phyloP scores from a whole-genome alignment of 1,139 yeast genomes.

The Hyphopichia burtonii region DNA sequence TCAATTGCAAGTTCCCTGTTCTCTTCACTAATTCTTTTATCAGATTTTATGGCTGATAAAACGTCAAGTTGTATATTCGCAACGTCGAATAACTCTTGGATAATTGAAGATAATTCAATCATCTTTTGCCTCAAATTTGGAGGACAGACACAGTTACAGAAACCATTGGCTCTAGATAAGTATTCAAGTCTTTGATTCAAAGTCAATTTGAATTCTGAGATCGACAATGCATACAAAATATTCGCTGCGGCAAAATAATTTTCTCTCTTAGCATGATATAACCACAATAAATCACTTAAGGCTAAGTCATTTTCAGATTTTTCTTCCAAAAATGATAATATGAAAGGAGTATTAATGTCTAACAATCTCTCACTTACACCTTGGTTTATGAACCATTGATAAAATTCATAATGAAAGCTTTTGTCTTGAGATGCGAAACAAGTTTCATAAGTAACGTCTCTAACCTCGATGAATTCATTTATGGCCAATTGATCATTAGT shows the following conservation, averaged over 20 bases:
- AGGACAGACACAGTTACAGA: constrained; percentile 82
- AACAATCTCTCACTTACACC: constrained; percentile 76
- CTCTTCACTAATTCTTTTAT: constrained; percentile 51
- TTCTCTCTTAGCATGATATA: constrained; percentile 81
- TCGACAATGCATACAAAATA: constrained; percentile 71
- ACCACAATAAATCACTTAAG: constrained; percentile 83
- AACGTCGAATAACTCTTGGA: constrained; percentile 82
- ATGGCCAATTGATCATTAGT: constrained; percentile 41
- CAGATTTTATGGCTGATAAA: constrained; percentile 56
- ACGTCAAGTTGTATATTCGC: constrained; percentile 88
- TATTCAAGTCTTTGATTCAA: constrained; percentile 81
- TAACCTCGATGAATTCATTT: constrained; percentile 55
- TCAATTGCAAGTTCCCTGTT: constrained; percentile 49
- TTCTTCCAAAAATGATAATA: constrained; percentile 74
- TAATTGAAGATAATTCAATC: constrained; percentile 64
- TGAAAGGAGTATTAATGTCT: constrained; percentile 77
- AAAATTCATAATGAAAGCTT: constrained; percentile 83
- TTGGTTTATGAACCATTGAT: constrained; percentile 86
- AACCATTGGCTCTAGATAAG: constrained; percentile 89
- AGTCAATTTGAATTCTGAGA: constrained; percentile 67
- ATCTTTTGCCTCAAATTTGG: constrained; percentile 75
- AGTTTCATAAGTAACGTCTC: constrained; percentile 72
- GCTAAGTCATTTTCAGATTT: constrained; percentile 66
- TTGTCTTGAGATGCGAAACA: constrained; percentile 78
- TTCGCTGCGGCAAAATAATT: constrained; percentile 81